These are phyloP conservation scores for Aspergillus sojae DNA, from an alignment of 2,329 filamentous ascomycete species.

Conservation along the genomic window DNA sequence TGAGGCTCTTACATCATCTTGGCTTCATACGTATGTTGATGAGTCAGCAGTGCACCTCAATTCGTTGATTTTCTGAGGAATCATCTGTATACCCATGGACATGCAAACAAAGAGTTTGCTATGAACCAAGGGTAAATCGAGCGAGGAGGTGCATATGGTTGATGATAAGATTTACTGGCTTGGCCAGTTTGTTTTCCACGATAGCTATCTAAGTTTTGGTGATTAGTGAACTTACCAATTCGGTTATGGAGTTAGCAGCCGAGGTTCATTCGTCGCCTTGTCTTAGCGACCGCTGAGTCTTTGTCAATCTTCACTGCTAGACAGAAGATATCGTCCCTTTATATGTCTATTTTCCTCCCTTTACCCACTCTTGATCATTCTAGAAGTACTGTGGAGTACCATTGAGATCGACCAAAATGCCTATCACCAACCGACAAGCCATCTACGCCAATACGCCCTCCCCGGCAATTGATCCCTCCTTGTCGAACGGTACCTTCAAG, in stretches of 20 bases:
- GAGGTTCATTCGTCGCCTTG: constrained; percentile 1
- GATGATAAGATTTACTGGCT: neutral
- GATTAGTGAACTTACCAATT: constrained; percentile 8
- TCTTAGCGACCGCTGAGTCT: neutral
- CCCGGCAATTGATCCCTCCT: constrained; percentile 40
- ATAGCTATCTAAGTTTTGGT: neutral
- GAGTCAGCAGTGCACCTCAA: neutral
- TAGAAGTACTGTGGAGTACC: neutral
- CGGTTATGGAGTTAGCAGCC: neutral
- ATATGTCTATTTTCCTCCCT: neutral
- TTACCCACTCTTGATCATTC: neutral
- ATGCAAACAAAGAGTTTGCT: neutral
- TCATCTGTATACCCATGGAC: neutral
- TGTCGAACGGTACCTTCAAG: constrained; percentile 38
- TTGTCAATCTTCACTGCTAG: neutral
- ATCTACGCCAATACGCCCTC: constrained; percentile 39
- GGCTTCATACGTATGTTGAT: neutral
- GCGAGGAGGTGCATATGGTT: no score
- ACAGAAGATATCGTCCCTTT: neutral
- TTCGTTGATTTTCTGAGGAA: neutral
- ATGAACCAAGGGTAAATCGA: neutral
- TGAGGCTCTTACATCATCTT: neutral
- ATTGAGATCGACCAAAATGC: constrained; percentile 13
- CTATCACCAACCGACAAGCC: constrained; percentile 38
- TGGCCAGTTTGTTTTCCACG: neutral